Evolutionary conservation across 2,329 filamentous ascomycete species (phyloP).

Genomic region (Monosporascus sp.): DNA sequence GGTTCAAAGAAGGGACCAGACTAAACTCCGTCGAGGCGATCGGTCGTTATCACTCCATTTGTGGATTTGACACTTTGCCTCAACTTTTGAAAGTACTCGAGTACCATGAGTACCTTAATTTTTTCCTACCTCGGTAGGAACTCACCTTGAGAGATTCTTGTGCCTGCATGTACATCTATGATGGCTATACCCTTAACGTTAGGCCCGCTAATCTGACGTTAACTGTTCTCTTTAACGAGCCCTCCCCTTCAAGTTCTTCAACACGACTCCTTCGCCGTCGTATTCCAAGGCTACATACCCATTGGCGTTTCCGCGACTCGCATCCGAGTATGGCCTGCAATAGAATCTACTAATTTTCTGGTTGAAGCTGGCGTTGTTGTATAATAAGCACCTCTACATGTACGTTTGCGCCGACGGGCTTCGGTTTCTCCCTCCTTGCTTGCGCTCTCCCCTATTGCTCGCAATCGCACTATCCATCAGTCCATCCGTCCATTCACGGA

Average conservation of each 20-base stretch:
- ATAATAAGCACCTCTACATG: conserved; percentile 19
- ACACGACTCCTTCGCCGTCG: too few species aligned
- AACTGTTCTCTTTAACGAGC: too few species aligned
- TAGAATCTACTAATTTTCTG: conserved; percentile 15
- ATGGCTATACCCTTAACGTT: too few species aligned
- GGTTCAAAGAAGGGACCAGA: too few species aligned
- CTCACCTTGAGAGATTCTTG: too few species aligned
- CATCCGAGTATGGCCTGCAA: conserved; percentile 21
- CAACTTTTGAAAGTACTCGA: conserved; percentile 3
- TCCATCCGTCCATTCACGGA: too few species aligned
- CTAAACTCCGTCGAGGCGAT: too few species aligned
- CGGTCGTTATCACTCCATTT: conserved; percentile 1
- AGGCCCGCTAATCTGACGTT: too few species aligned
- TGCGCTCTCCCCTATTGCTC: not conserved
- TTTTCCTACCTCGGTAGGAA: too few species aligned
- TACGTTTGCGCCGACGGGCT: not conserved
- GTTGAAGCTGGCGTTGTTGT: conserved; percentile 14
- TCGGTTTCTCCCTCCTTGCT: not conserved
- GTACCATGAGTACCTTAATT: too few species aligned
- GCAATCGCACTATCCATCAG: not conserved
- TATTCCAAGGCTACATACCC: conserved; percentile 1
- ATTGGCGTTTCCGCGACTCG: not conserved
- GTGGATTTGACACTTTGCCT: conserved; percentile 18
- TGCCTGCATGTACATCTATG: too few species aligned
- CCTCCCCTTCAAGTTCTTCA: too few species aligned